Percentiles rank a stretch among this genome's conserved stretches.
Evolutionary conservation across 352 stramenopile species (phyloP).

Genomic region (Phytophthora pini): DNA sequence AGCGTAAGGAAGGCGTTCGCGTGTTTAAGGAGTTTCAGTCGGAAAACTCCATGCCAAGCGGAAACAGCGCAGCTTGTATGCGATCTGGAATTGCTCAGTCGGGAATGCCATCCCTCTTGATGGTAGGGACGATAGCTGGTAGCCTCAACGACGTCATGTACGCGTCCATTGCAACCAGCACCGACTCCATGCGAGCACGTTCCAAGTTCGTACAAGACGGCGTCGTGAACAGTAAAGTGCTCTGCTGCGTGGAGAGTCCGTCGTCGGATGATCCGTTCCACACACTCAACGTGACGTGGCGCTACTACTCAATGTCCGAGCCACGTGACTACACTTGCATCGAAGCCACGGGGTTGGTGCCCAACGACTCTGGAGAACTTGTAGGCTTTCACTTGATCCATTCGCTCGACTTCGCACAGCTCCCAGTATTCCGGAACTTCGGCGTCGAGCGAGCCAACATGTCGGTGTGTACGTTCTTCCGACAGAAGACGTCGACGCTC

Average conservation of each 20-base stretch:
- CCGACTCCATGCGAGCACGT: slow-evolving; percentile 46
- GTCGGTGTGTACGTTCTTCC: slow-evolving; percentile 52
- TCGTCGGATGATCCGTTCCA: slow-evolving; percentile 52
- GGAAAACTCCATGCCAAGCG: slow-evolving; percentile 28
- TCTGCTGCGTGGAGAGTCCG: slow-evolving; percentile 40
- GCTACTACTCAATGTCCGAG: slow-evolving; percentile 44
- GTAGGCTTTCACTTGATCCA: slow-evolving; percentile 68
- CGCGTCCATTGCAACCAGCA: slow-evolving; percentile 41
- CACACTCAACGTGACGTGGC: slow-evolving; percentile 60
- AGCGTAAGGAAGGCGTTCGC: slow-evolving; percentile 44
- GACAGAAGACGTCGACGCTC: slow-evolving; percentile 40
- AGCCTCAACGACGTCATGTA: slow-evolving; percentile 68
- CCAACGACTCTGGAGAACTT: slow-evolving; percentile 42
- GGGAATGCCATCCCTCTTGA: slow-evolving; percentile 38
- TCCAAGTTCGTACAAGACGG: slow-evolving; percentile 59
- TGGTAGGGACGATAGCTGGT: slow-evolving; percentile 43
- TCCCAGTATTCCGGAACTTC: slow-evolving; percentile 37
- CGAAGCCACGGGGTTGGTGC: slow-evolving; percentile 53
- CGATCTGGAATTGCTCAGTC: slow-evolving; percentile 19
- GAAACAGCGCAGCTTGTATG: slow-evolving; percentile 35
- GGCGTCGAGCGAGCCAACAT: slow-evolving; percentile 57
- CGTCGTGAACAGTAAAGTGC: slow-evolving; percentile 42
- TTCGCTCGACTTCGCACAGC: slow-evolving; percentile 58
- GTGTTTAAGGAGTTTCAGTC: slow-evolving; percentile 48
- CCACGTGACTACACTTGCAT: slow-evolving; percentile 67